phyloP scores from a whole-genome alignment of 2,329 filamentous ascomycete species.

The Cercospora sp. region DNA sequence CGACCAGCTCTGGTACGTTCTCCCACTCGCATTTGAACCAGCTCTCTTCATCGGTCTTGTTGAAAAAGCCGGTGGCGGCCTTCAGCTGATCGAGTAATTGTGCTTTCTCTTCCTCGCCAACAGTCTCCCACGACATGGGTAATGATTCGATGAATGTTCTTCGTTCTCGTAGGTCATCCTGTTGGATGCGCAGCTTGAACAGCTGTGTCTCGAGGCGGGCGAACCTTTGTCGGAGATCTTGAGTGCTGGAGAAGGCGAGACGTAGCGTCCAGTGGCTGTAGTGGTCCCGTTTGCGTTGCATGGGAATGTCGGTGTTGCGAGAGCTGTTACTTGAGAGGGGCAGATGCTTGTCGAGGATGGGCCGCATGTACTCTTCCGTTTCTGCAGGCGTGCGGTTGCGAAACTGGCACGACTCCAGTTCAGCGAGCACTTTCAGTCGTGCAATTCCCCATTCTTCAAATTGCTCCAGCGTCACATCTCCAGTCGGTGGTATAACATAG shows the following conservation, averaged over 20 bases:
- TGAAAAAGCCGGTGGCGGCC: slow-evolving; percentile 54
- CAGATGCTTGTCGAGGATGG: slow-evolving; percentile 83
- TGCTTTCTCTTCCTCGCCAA: slow-evolving; percentile 77
- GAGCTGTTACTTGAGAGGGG: slow-evolving; percentile 77
- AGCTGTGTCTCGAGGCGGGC: slow-evolving; percentile 83
- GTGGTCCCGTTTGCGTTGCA: slow-evolving; percentile 89
- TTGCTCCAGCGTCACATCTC: slow-evolving; percentile 92
- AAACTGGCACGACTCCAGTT: slow-evolving; percentile 92
- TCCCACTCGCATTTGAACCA: slow-evolving; percentile 99
- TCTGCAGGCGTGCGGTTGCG: slow-evolving; percentile 85
- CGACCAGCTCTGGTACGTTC: slow-evolving; percentile 84
- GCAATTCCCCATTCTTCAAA: slow-evolving; percentile 99
- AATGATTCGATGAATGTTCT: slow-evolving; percentile 74
- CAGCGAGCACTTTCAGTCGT: slow-evolving; percentile 79
- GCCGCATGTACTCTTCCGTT: slow-evolving; percentile 79
- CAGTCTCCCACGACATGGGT: slow-evolving; percentile 80
- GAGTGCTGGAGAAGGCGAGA: slow-evolving; percentile 86
- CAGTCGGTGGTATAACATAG: slow-evolving; percentile 82
- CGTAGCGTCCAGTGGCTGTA: slow-evolving; percentile 97
- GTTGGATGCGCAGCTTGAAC: slow-evolving; percentile 77
- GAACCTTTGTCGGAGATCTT: slow-evolving; percentile 86
- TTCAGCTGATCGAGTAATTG: slow-evolving; percentile 63
- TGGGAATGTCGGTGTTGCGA: slow-evolving; percentile 56
- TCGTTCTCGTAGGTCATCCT: slow-evolving; percentile 73
- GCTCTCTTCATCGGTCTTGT: slow-evolving; percentile 69